Base-by-base conservation (phyloP, 2,329 filamentous ascomycete species). In the Botrytis sinoallii region DNA sequence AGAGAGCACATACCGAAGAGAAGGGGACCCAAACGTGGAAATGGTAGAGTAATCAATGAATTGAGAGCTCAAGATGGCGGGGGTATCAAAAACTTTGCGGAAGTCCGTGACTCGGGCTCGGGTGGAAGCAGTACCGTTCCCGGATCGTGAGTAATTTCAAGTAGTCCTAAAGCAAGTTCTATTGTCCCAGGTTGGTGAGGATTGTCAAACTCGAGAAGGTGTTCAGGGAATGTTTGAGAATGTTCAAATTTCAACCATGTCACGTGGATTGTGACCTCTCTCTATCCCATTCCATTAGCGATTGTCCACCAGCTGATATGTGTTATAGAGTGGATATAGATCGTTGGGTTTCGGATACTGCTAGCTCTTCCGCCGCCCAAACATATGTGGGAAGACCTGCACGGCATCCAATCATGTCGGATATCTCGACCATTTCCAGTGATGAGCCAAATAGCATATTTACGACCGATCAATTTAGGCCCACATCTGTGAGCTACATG, bases 1-100 rank as follows among this genome's bases (percentile, higher is more conserved):
- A 88, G 89, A 80, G 89, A 90, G 78, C 88, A 89, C 78, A 86
- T 91, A 61, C 89, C 89, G 22, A 87, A 89, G 80, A 90, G 90
- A 81, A 87, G 90, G 77, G 89, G 89, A 3, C 89, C 89, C 20
- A 91, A 90, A 78, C 87, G 87, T 42, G 88, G 87, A 68, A 85
- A 88, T 74, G 89, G 89, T 48, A 88, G 89, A 76, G 88, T 91
- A 59, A 88, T 91, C 74, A 89, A 88, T 75, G 88, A 90, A 81
- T 82, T 91, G 35, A 84, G 89, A 70, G 87, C 81, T 70, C 81
- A 81, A 84, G 83, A 88, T 80, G 75, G 82, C 83, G 80, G 84
- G 81, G 77, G 82, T 59, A 25, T 57, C 9, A 59, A 52, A 72
- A 44, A 20, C 42, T 84, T 80, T 73, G 81, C 81, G 44, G 81